Evolutionary conservation across 2,329 filamentous ascomycete genomes (phyloP), one percentile per base, ranked within the genome.

Genomic region (Stenocarpella maydis): DNA sequence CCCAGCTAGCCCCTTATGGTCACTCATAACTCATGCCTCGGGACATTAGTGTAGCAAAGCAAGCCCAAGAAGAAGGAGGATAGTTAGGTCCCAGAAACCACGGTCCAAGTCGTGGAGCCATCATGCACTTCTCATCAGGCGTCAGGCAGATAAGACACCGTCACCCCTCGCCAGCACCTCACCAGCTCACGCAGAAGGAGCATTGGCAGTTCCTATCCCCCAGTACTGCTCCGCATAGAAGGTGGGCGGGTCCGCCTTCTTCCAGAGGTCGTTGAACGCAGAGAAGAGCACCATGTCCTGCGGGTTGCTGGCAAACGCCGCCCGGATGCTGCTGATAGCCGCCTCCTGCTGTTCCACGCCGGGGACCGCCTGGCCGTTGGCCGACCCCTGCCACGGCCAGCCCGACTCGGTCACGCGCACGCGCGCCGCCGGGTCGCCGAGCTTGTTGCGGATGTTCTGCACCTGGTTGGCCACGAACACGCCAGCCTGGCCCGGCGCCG

Each of bases 201-300:
- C 71, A 67, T 72, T 58, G 9, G 65, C 61, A 10, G 68, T 68
- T 41, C 66, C 74, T 65, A 92, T 88, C 39, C 93, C 94, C 92
- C 93, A 96, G 80, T 85, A 94, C 78, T 90, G 87, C 82, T 97
- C 94, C 2, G 92, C 88, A 69, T 88, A 86, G 78, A 91, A 92
- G 1, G 91, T 91, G 26, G 79, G 83, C 2, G 82, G 78, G 65
- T 82, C 85, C 73, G 92, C 86, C 49, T 82, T 78, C 85, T 97
- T 97, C 93, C 94, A 97, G 63, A 84, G 75, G 71, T 94, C 91
- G 79, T 97, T 91, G 82, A 91, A 95, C 4, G 92, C 90, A 34
- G 91, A 92, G 81, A 96, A 95, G 26, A 97, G 82, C 73, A 95
- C 86, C 52, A 95, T 75, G 67, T 89, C 80, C 3, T 78, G 77